These are phyloP conservation scores for Pisolithus thermaeus DNA, from an alignment of 1,284 basidiomycete genomes.

Conservation along the genomic window DNA sequence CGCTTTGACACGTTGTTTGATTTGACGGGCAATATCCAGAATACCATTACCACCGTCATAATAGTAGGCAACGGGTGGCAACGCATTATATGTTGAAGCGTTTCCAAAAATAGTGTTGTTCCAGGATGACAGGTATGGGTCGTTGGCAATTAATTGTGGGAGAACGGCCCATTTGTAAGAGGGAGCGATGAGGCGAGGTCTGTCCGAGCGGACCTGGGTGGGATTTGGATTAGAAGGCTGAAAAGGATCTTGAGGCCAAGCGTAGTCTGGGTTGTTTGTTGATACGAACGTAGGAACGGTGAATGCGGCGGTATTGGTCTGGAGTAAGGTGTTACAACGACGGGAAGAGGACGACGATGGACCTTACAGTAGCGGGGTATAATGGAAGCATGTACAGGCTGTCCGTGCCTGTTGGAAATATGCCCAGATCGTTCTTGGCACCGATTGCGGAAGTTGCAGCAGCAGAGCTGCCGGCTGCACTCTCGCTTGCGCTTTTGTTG, in stretches of 20 bases:
- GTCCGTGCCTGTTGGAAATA: constrained; percentile 72
- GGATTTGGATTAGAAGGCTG: constrained; percentile 54
- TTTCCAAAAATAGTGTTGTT: constrained; percentile 91
- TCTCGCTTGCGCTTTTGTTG: constrained; percentile 38
- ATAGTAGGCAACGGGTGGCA: constrained; percentile 65
- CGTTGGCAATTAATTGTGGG: constrained; percentile 70
- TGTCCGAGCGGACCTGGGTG: constrained; percentile 64
- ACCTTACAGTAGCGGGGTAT: constrained; percentile 79
- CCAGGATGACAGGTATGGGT: constrained; percentile 87
- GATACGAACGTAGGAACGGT: constrained; percentile 66
- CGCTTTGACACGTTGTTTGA: constrained; percentile 90
- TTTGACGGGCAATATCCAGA: constrained; percentile 84
- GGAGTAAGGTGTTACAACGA: constrained; percentile 1
- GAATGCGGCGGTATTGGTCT: constrained; percentile 81
- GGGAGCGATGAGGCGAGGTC: constrained; percentile 90
- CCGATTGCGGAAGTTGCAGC: constrained; percentile 50
- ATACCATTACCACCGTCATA: constrained; percentile 88
- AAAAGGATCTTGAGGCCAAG: constrained; percentile 78
- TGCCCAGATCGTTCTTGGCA: constrained; percentile 55
- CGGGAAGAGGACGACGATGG: not conserved
- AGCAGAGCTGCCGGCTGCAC: constrained; percentile 28
- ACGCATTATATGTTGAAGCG: constrained; percentile 65
- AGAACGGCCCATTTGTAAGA: constrained; percentile 89
- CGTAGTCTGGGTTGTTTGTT: constrained; percentile 40
- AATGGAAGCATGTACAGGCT: constrained; percentile 73